Base-by-base conservation (phyloP, 1,284 basidiomycete species). In the Austropuccinia psidii region DNA sequence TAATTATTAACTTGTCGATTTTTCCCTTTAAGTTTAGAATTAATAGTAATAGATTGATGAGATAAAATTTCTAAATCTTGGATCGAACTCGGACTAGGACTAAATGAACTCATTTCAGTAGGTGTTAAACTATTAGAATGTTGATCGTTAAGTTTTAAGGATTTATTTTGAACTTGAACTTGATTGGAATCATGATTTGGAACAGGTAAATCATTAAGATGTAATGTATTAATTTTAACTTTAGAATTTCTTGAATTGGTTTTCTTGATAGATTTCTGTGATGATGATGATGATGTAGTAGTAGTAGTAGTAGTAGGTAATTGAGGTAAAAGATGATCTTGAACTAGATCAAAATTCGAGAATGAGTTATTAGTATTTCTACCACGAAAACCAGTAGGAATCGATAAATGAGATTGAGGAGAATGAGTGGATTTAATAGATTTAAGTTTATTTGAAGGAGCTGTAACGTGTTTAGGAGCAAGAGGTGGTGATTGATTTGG, bases 381-480 rank as follows among this genome's bases (percentile, higher is more conserved):
- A 31, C 69, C 69, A 4, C 54, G 41, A 11, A 60, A 47, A 21
- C 69, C 60, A 35, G 45, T 55, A 29, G 58, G n/a, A 45, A 58
- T 21, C 15, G 52, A 21, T 24, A 5, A 55, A 24, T 55, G 45
- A 35, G 68, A 67, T 55, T 35, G 76, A 29, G 35, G 24, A 6
- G 49, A 15, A 61, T 58, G 41, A 29, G 66, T 52, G 37, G 55
- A 80, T 72, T 79, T 82, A 68, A 17, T 35, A 29, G 77, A 76
- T 85, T 86, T 83, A 54, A 83, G 76, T 76, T 82, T 80, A 76
- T 85, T 82, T 57, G 87, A 83, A 0, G 85, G 82, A 13, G 90
- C 87, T 19, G 90, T 90, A 47, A 93, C 84, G 81, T 99, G 96
- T 82, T 98, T 98, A 15, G 96, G 96, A 24, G 96, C 96, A 37